These are phyloP conservation scores for Alisma plantagoaquatica DNA, from an alignment of 106 monocot species.

Conservation along the genomic window DNA sequence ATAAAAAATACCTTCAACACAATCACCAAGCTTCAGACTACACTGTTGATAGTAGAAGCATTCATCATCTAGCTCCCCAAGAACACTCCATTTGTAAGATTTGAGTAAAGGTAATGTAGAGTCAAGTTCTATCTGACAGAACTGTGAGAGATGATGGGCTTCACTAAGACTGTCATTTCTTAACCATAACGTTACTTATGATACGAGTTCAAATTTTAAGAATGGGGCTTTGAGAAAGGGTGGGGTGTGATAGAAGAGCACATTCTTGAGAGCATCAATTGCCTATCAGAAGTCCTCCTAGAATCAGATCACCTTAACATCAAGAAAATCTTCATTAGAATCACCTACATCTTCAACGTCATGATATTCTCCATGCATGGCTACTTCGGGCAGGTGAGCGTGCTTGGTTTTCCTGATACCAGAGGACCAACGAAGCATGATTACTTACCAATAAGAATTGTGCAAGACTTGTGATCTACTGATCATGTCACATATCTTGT, in stretches of 20 bases:
- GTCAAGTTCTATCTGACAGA: too few species aligned
- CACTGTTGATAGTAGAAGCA: conserved; percentile 69
- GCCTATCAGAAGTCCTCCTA: conserved; percentile 81
- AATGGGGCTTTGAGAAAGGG: conserved; percentile 90
- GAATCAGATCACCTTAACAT: conserved; percentile 75
- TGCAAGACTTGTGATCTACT: background rate
- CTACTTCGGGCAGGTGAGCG: conserved; percentile 89
- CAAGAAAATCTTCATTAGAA: conserved; percentile 68
- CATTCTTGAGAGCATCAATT: conserved; percentile 62
- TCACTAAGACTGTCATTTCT: background rate
- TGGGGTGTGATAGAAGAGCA: conserved; percentile 84
- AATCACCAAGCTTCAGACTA: conserved; percentile 69
- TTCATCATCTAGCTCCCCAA: conserved; percentile 51
- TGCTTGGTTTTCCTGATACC: conserved; percentile 93
- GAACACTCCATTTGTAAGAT: conserved; percentile 68
- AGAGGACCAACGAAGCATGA: conserved; percentile 63
- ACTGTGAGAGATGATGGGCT: background rate
- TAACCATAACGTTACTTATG: background rate
- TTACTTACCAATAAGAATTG: background rate
- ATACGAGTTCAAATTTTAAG: conserved; percentile 46
- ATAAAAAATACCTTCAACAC: conserved; percentile 70
- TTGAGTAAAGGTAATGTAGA: conserved; percentile 65
- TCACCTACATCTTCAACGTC: conserved; percentile 67
- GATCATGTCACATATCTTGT: background rate
- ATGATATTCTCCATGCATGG: conserved; percentile 92